Conservation (phyloP, 2,329 filamentous ascomycete species). For the Penicillium olsonii region DNA sequence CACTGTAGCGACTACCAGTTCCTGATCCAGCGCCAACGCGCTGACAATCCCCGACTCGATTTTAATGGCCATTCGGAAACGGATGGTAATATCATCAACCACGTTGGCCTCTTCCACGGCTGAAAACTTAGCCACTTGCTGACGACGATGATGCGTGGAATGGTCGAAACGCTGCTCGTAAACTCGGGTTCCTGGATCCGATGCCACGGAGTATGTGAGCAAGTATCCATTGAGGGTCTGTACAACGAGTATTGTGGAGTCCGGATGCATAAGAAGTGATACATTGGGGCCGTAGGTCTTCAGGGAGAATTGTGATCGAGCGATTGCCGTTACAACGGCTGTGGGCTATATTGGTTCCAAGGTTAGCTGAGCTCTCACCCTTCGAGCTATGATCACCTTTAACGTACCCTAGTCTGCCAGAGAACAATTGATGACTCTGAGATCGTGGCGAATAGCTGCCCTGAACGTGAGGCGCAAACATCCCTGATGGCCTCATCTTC, state of each 20-base stretch:
- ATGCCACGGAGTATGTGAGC: conserved; percentile 90
- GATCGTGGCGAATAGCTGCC: conserved; percentile 84
- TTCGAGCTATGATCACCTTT: conserved; percentile 2
- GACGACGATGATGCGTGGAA: conserved; percentile 46
- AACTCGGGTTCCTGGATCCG: conserved; percentile 76
- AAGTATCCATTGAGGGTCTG: conserved; percentile 84
- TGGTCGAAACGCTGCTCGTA: conserved; percentile 77
- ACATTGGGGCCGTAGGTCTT: conserved; percentile 82
- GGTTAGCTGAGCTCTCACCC: conserved; percentile 24
- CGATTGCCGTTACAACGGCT: conserved; percentile 79
- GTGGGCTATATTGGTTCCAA: conserved; percentile 72
- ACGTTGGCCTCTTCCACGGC: conserved; percentile 80
- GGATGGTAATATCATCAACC: conserved; percentile 81
- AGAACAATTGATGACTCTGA: conserved; percentile 83
- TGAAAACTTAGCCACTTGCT: conserved; percentile 52
- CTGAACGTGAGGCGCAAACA: conserved; percentile 74
- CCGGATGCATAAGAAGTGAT: conserved; percentile 81
- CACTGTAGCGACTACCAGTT: conserved; percentile 84
- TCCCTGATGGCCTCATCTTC: conserved; percentile 70
- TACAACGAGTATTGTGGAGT: conserved; percentile 88
- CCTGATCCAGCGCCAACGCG: conserved; percentile 85
- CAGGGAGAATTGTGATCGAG: conserved; percentile 78
- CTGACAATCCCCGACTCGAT: conserved; percentile 92
- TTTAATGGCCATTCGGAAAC: conserved; percentile 97
- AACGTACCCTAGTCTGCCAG: conserved; percentile 87